These are phyloP conservation scores for Ceratobasidium theobromae DNA, from an alignment of 1,284 basidiomycete genomes.

Conservation along the genomic window DNA sequence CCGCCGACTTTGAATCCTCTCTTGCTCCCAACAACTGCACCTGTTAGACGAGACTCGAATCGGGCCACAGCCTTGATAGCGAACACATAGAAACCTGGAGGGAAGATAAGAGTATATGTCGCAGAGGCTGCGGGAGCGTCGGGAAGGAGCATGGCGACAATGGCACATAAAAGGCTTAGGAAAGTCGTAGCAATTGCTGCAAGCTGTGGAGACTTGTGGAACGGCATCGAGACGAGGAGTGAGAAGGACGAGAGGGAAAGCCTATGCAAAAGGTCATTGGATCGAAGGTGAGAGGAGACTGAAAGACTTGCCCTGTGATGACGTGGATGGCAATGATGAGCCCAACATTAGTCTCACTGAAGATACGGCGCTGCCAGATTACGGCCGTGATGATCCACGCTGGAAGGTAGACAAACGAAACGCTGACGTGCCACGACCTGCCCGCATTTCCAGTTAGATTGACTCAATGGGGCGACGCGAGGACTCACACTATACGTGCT, in stretches of 20 bases:
- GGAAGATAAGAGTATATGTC: constrained; percentile 70
- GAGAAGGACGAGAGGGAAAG: constrained; percentile 68
- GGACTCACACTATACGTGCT: constrained; percentile 59
- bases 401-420: constrained; percentile 58
- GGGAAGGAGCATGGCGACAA: constrained; percentile 63
- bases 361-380: constrained; percentile 66
- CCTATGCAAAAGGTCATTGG: constrained; percentile 34
- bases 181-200: constrained; percentile 70
- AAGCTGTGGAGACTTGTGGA: constrained; percentile 70
- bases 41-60: neutral
- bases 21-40: neutral
- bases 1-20: neutral
- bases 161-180: constrained; percentile 62
- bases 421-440: constrained; percentile 67
- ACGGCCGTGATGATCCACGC: constrained; percentile 67
- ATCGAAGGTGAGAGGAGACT: constrained; percentile 33
- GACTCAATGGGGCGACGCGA: neutral
- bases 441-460: neutral
- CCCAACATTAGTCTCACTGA: constrained; percentile 59
- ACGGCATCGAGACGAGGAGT: constrained; percentile 66
- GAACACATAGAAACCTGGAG: constrained; percentile 73
- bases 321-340: constrained; percentile 66
- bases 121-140: constrained; percentile 52
- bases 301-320: constrained; percentile 53
- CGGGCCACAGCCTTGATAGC: constrained; percentile 41